phyloP scores from a whole-genome alignment of 805 yeast species.

The Lipomyces chichibuensis region DNA sequence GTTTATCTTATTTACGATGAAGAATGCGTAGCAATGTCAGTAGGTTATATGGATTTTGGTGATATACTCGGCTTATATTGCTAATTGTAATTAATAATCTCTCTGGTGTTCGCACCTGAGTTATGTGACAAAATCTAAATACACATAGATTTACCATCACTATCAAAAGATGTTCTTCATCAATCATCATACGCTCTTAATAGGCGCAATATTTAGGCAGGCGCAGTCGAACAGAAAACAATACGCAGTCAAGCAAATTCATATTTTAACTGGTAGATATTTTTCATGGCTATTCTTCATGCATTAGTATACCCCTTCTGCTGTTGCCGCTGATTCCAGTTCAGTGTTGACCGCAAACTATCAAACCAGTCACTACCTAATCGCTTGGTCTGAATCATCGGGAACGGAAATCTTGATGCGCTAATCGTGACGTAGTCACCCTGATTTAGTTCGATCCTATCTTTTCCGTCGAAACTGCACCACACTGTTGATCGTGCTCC shows the following conservation, averaged over 20 bases:
- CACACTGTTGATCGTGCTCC: constrained; percentile 87
- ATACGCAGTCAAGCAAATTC: neutral
- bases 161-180: too few species aligned
- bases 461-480: constrained; percentile 95
- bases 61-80: too few species aligned
- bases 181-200: too few species aligned
- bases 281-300: neutral
- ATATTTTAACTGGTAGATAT: neutral
- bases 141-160: too few species aligned
- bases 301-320: constrained; percentile 45
- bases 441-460: constrained; percentile 72
- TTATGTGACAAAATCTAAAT: too few species aligned
- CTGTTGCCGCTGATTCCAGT: constrained; percentile 90
- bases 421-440: constrained; percentile 85
- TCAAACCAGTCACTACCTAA: constrained; percentile 71
- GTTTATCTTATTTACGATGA: too few species aligned
- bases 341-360: constrained; percentile 77
- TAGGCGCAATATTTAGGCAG: too few species aligned
- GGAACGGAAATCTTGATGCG: constrained; percentile 90
- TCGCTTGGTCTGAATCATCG: constrained; percentile 77
- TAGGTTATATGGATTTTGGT: too few species aligned
- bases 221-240: too few species aligned
- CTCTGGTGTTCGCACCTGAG: too few species aligned
- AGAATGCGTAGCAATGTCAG: too few species aligned
- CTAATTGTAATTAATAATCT: too few species aligned